Evolutionary conservation across 169 alveolate genomes (phyloP).

Genomic region (Plasmodium coatneyi): DNA sequence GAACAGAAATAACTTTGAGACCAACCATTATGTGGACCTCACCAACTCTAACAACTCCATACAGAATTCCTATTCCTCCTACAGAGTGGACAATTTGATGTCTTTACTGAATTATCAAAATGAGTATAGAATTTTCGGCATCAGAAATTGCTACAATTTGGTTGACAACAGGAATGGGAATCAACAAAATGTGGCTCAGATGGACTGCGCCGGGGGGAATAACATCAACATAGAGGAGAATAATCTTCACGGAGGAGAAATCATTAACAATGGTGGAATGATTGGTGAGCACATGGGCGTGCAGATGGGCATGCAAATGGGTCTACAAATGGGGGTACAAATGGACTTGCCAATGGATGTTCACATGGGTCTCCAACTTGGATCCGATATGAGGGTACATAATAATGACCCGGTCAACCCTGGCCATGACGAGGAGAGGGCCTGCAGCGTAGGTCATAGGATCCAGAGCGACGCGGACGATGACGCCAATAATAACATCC

Average conservation of each 20-base stretch:
- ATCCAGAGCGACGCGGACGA: neutral
- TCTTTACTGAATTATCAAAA: conserved; percentile 63
- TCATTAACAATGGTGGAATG: neutral
- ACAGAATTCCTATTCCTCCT: conserved; percentile 33
- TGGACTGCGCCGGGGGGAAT: conserved; percentile 1
- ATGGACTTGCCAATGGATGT: neutral
- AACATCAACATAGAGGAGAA: neutral
- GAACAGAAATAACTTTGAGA: conserved; percentile 41
- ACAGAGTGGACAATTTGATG: conserved; percentile 51
- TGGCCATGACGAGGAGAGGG: neutral
- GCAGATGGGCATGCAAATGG: neutral
- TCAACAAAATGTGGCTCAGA: conserved; percentile 1
- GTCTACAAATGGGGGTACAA: neutral
- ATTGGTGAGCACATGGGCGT: neutral
- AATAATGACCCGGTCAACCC: neutral
- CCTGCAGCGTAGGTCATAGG: neutral
- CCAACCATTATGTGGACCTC: conserved; percentile 36
- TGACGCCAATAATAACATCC: neutral
- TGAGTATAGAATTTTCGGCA: conserved; percentile 66
- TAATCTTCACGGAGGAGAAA: neutral
- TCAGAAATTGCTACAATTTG: conserved; percentile 61
- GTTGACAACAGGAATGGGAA: conserved; percentile 21
- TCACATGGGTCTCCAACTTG: neutral
- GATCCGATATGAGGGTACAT: neutral
- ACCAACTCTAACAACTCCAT: conserved; percentile 26